Base-by-base conservation (phyloP, 177 flowering plant genomes). In the Vitis hybrid region DNA sequence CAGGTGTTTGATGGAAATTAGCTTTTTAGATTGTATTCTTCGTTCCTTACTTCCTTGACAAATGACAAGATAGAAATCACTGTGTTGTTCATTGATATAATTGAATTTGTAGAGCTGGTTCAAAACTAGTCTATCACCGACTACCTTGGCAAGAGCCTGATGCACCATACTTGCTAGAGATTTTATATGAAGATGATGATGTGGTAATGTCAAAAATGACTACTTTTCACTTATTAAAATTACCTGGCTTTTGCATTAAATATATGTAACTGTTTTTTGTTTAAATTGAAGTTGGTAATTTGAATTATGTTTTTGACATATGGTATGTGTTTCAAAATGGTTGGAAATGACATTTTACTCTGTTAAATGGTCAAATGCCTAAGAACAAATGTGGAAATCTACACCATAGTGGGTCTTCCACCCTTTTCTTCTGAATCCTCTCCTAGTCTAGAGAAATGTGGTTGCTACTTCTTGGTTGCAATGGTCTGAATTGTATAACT, bases 71-170 rank as follows among this genome's bases (percentile, higher is more conserved):
- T 40, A 40, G 45, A 12, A 48, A 19, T 40, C 1, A 18, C 64
- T 5, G 8, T 30, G 48, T 69, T 67, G 63, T 15, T 56, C 64
- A 9, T 62, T 52, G 50, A 64, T 66, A 19, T 4, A 52, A 64
- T 70, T 62, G 72, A 17, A 30, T 23, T 67, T 74, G 3, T 73
- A 93, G 99, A 57, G 82, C 23, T 71, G 91, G 90, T 61, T 84
- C 80, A 2, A 75, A 83, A 52, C 60, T 93, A 26, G 82, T 84
- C 2, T 96, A 96, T 79, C 90, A 82, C 58, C 90, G 98, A 23
- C 86, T 86, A 65, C 95, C 97, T 9, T 93, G 99, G 99, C 84
- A 68, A 72, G 98, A 96, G 74, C 95, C 97, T 8, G 90, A 88
- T 72, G 90, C 90, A 3, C 99, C 98, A 0, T 81, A 80, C 79